Evolutionary conservation across 2,329 filamentous ascomycete genomes (phyloP).

Genomic region (Zasmidium cellare): DNA sequence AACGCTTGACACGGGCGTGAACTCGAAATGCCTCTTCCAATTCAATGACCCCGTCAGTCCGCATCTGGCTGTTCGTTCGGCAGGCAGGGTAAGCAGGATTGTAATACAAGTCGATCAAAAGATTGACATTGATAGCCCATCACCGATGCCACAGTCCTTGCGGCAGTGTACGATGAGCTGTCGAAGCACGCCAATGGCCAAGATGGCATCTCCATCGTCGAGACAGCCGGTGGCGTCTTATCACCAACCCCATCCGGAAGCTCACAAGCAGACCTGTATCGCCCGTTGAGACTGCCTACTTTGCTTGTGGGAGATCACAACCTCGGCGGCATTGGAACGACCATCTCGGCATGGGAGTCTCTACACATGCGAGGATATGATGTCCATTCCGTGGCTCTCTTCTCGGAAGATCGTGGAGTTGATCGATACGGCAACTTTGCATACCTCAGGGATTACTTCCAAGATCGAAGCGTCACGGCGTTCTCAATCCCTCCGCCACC

Average conservation of each 20-base stretch:
- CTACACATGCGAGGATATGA: constrained; percentile 77
- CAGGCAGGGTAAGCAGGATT: constrained; percentile 18
- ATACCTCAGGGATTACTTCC: constrained; percentile 70
- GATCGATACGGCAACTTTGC: constrained; percentile 65
- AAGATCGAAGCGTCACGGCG: constrained; percentile 57
- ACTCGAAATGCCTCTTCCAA: constrained; percentile 66
- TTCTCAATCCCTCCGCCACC: constrained; percentile 63
- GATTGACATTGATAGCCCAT: constrained; percentile 21
- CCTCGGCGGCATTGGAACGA: constrained; percentile 77
- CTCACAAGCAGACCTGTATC: constrained; percentile 75
- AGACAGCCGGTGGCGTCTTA: constrained; percentile 80
- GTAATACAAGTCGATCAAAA: not conserved
- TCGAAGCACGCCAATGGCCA: constrained; percentile 43
- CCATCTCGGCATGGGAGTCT: constrained; percentile 78
- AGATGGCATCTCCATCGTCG: constrained; percentile 66
- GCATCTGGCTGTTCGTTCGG: constrained; percentile 64
- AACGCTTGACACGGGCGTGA: constrained; percentile 56
- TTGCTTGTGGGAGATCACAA: constrained; percentile 73
- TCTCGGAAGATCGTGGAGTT: constrained; percentile 53
- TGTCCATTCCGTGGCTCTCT: constrained; percentile 68
- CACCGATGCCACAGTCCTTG: constrained; percentile 38
- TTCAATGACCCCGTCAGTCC: constrained; percentile 76
- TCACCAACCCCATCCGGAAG: constrained; percentile 75
- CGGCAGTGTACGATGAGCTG: constrained; percentile 43
- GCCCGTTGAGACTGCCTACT: constrained; percentile 70